Evolutionary conservation across 306 rosid genomes (phyloP).

Genomic region (Cicer chorassanicum): DNA sequence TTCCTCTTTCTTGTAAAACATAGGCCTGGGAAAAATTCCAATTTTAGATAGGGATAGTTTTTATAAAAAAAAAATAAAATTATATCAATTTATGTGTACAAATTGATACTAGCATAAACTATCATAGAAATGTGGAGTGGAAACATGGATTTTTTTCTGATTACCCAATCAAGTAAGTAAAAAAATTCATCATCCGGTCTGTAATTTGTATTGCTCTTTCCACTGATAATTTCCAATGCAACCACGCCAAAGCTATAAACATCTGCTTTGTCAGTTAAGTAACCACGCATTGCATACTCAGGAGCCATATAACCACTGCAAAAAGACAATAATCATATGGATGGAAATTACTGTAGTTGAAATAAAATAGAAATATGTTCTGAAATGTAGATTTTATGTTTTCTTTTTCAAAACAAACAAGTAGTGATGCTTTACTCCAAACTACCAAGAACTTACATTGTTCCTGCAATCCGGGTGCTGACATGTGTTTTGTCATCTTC

Average conservation of each 20-base stretch:
- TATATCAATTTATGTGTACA: background rate
- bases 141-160: background rate
- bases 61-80: background rate
- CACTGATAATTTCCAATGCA: constrained; percentile 81
- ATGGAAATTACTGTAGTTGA: background rate
- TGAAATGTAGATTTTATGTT: background rate
- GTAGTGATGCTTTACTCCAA: constrained; percentile 12
- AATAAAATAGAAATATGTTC: background rate
- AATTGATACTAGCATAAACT: background rate
- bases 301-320: constrained; percentile 99
- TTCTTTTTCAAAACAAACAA: background rate
- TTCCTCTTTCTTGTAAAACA: constrained; percentile 90
- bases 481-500: constrained; percentile 89
- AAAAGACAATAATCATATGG: constrained; percentile 20
- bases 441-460: constrained; percentile 71
- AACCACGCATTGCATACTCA: constrained; percentile 95
- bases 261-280: constrained; percentile 84
- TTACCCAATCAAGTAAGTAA: constrained; percentile 98
- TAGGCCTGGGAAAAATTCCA: constrained; percentile 68
- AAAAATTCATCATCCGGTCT: constrained; percentile 83
- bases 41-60: constrained; percentile 34
- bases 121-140: constrained; percentile 18
- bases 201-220: constrained; percentile 93
- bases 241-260: constrained; percentile 95
- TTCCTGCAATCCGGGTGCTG: constrained; percentile 93